These are phyloP conservation scores for Phlegmacium glaucopus DNA, from an alignment of 768 basidiomycete genomes.

Conservation along the genomic window DNA sequence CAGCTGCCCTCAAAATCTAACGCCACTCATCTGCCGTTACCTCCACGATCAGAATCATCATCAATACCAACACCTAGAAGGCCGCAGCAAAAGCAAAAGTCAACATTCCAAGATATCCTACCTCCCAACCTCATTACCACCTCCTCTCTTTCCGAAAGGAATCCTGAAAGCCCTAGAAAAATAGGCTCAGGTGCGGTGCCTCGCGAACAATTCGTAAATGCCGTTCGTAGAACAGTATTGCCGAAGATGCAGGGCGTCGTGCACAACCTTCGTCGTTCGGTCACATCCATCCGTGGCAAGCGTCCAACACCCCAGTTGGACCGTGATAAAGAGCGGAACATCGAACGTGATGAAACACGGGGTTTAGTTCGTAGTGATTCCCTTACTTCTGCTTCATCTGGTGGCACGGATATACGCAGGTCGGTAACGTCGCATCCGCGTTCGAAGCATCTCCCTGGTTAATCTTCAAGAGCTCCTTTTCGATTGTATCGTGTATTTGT, in stretches of 20 bases:
- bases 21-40: neutral
- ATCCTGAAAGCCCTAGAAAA: neutral
- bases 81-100: slow-evolving; percentile 1
- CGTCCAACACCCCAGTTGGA: slow-evolving; percentile 21
- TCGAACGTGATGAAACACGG: neutral
- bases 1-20: neutral
- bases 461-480: too few relatives aligned
- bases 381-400: neutral
- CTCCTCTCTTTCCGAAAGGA: slow-evolving; percentile 23
- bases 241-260: slow-evolving; percentile 40
- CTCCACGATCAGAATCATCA: neutral
- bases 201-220: slow-evolving; percentile 23
- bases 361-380: neutral
- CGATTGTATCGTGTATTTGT: too few relatives aligned
- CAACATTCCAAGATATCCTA: slow-evolving; percentile 46
- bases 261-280: slow-evolving; percentile 29
- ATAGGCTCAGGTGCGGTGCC: neutral
- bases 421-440: neutral
- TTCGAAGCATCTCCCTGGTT: too few relatives aligned
- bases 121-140: slow-evolving; percentile 43
- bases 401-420: neutral
- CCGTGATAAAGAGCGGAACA: neutral
- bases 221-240: slow-evolving; percentile 29
- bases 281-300: slow-evolving; percentile 29
- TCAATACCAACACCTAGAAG: slow-evolving; percentile 8